Evolutionary conservation across 768 basidiomycete genomes (phyloP), one percentile per base, ranked within the genome.

Genomic region (Neoboletus magnificus): DNA sequence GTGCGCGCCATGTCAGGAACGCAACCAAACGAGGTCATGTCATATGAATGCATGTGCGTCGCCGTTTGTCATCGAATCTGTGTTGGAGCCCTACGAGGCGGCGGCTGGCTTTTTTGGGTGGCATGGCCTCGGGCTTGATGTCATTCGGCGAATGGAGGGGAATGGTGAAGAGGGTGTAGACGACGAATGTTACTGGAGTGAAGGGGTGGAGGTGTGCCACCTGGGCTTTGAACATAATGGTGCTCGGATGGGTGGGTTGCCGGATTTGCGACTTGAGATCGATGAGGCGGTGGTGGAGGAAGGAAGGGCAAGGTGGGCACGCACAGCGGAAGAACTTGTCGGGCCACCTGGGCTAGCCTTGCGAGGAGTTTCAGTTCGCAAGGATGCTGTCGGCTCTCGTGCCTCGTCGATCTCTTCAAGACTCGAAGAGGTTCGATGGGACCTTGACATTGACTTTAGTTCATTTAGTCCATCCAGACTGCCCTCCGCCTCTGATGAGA

Each of bases 21-120:
- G 23, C 25, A 29, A 45, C 23, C 39, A 6, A 32, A 48, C 20
- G 29, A 52, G 47, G 35, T 12, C 32, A 35, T 22, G 3, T 6
- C 52, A 30, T 4, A 20, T 27, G 12, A 36, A 50, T 47, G 42
- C 29, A 5, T 45, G 32, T 20, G 11, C 54, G 9, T 53, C 59
- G 4, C 20, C 54, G 23, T 55, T 29, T 10, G 61, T 62, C 37
- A 67, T 55, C n/a, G 68, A 69, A 37, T 63, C 53, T 0, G 61
- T 58, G 5, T 40, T 69, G 44, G 59, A 47, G 18, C 56, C 67
- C 13, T 69, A 69, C 52, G 67, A 69, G 49, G 64, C 68, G 0
- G 62, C 68, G 1, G 60, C 64, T 5, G 67, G 66, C 45, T 69
- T 69, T 61, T 70, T 53, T 49, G 67, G 67, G 4, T 70, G 68